Conservation (phyloP, 78 protist species). For the Chrysochromulina tobinii region DNA sequence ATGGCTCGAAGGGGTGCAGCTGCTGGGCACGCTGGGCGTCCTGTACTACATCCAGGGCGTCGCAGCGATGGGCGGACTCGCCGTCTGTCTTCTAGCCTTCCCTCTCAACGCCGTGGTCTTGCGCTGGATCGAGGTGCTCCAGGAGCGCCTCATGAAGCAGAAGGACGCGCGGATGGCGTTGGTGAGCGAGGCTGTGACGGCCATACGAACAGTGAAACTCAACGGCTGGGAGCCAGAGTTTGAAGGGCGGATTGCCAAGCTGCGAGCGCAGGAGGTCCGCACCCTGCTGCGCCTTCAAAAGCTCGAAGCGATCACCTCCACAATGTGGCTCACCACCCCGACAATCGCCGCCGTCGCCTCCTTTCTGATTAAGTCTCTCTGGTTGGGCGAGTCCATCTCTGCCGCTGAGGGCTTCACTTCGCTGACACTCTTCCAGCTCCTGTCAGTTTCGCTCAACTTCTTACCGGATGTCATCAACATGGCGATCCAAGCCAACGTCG, state of each 20-base stretch:
- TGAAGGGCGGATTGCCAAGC: background rate
- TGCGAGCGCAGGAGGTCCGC: background rate
- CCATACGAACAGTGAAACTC: conserved; percentile 51
- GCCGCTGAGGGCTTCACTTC: conserved; percentile 52
- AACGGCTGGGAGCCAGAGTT: conserved; percentile 2
- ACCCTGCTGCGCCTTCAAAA: background rate
- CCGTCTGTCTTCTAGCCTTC: background rate
- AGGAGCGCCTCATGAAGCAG: background rate
- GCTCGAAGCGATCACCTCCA: background rate
- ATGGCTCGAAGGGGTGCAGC: background rate
- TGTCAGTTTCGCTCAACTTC: background rate
- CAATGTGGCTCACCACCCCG: background rate
- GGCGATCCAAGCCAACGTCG: background rate
- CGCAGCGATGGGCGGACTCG: background rate
- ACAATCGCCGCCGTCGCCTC: background rate
- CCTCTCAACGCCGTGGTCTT: background rate
- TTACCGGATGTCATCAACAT: background rate
- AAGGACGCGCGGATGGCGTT: background rate
- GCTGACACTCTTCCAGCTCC: conserved; percentile 22
- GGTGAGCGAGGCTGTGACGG: conserved; percentile 53
- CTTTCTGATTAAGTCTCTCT: background rate
- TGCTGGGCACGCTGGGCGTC: background rate
- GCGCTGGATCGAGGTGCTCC: background rate
- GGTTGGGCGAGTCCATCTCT: conserved; percentile 34
- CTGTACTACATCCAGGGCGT: background rate